phyloP scores from a whole-genome alignment of 169 alveolate genomes.

The Eimeria zaria region DNA sequence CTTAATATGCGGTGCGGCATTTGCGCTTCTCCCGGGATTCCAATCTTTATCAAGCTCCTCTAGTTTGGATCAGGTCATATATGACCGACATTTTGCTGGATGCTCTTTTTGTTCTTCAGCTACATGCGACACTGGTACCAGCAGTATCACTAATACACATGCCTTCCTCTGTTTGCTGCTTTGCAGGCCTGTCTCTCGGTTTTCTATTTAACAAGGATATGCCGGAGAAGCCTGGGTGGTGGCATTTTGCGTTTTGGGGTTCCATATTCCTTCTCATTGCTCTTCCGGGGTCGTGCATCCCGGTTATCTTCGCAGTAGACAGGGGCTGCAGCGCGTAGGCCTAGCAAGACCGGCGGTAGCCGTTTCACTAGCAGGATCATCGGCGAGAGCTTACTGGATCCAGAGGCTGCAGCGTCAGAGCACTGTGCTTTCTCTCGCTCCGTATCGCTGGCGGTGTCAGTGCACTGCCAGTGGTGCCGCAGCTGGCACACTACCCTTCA shows the following conservation, averaged over 20 bases:
- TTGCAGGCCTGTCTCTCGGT: conserved; percentile 89
- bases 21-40: background rate
- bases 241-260: conserved; percentile 52
- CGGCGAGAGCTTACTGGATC: background rate
- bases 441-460: background rate
- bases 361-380: background rate
- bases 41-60: background rate
- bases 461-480: background rate
- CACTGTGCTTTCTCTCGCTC: background rate
- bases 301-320: conserved; percentile 74
- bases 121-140: background rate
- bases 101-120: background rate
- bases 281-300: conserved; percentile 70
- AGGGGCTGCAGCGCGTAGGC: conserved; percentile 58
- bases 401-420: background rate
- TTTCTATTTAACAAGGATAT: conserved; percentile 88
- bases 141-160: background rate
- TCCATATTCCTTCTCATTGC: conserved; percentile 50
- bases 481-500: background rate
- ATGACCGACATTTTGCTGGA: background rate
- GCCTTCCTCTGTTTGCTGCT: background rate
- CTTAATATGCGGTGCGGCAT: conserved; percentile 87
- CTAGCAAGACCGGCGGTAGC: conserved; percentile 12
- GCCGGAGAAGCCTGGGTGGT: conserved; percentile 91
- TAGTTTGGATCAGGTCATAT: background rate